phyloP scores from a whole-genome alignment of 441 rosid genomes.

The Adansonia grandidieri region DNA sequence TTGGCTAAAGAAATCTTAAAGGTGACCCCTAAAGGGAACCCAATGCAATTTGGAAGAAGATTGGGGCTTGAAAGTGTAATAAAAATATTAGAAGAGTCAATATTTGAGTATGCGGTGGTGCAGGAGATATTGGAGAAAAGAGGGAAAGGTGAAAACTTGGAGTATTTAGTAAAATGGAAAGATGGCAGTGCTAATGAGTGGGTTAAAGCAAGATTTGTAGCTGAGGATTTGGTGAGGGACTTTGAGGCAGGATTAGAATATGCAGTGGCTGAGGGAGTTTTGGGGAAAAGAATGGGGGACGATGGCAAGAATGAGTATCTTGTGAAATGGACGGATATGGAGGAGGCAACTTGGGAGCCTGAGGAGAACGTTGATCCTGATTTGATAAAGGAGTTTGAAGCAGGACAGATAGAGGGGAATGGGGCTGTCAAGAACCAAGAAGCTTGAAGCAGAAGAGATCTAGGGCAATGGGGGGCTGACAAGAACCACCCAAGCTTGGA shows the following conservation, averaged over 20 bases:
- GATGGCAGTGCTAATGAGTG: constrained; percentile 78
- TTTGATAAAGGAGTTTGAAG: constrained; percentile 57
- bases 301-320: constrained; percentile 67
- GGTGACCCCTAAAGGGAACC: constrained; percentile 79
- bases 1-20: constrained; percentile 59
- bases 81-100: constrained; percentile 45
- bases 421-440: background rate
- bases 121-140: constrained; percentile 73
- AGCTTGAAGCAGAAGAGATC: no score
- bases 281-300: constrained; percentile 63
- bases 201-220: constrained; percentile 60
- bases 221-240: constrained; percentile 70
- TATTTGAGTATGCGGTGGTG: constrained; percentile 84
- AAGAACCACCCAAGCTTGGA: no score
- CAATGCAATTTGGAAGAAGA: constrained; percentile 71
- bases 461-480: no score
- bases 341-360: constrained; percentile 93
- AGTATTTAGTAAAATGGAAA: constrained; percentile 79
- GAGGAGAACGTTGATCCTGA: constrained; percentile 70
- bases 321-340: constrained; percentile 77
- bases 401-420: background rate
- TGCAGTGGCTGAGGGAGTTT: constrained; percentile 70
- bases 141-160: constrained; percentile 66
- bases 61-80: constrained; percentile 75
- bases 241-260: constrained; percentile 80